Percentiles rank a stretch among this genome's conserved stretches.
Conservation (phyloP, 192 early-diverging fungal genomes). For the Podila horticola region DNA sequence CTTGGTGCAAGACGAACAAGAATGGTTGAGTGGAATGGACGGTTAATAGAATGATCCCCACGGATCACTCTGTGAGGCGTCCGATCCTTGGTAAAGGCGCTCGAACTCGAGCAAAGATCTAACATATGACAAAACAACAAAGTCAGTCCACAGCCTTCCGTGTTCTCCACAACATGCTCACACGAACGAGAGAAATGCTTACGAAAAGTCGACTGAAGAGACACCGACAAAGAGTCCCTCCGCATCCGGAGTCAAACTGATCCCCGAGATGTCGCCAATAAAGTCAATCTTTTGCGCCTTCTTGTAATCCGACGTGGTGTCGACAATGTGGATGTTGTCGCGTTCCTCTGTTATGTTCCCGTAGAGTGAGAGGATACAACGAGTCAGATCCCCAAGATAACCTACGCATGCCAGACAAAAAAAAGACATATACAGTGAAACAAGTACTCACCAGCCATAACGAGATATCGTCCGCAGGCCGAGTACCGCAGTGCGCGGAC, state of each 20-base stretch:
- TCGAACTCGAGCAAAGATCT: constrained; percentile 47
- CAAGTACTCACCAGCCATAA: constrained; percentile 32
- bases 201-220: constrained; percentile 38
- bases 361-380: neutral
- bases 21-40: neutral
- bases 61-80: neutral
- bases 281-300: constrained; percentile 43
- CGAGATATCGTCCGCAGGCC: constrained; percentile 32
- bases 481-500: constrained; percentile 44
- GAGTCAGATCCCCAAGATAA: no score
- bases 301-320: constrained; percentile 27
- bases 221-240: constrained; percentile 34
- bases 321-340: constrained; percentile 37
- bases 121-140: neutral
- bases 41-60: constrained; percentile 1
- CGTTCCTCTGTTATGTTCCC: constrained; percentile 28
- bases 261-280: constrained; percentile 44
- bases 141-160: neutral
- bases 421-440: neutral
- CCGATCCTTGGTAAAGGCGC: neutral
- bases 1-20: neutral
- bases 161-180: neutral
- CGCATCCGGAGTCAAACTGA: constrained; percentile 39
- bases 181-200: neutral
- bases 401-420: neutral